Percentiles rank a stretch among this genome's conserved stretches.
Conservation (phyloP, 2,329 filamentous ascomycete species). For the Cladosporium sp. region DNA sequence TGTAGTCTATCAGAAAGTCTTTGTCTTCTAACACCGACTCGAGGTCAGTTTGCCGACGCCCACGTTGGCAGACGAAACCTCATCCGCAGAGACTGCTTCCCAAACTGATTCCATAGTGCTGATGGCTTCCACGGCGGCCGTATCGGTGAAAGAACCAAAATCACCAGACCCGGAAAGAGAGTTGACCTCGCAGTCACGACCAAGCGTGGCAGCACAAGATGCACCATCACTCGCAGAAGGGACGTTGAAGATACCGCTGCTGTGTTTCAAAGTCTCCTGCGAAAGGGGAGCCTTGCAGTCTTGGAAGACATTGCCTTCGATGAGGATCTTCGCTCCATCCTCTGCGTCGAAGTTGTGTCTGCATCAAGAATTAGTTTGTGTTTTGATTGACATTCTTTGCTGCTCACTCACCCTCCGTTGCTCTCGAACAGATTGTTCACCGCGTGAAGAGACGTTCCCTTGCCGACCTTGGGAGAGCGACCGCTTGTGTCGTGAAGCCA, state of each 20-base stretch:
- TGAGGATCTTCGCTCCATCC: constrained; percentile 41
- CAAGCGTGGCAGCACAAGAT: constrained; percentile 31
- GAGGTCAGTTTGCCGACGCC: constrained; percentile 45
- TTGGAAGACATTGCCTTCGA: constrained; percentile 57
- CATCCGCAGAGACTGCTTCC: constrained; percentile 45
- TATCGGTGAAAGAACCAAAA: constrained; percentile 30
- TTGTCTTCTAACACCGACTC: no score
- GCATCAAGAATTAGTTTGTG: constrained; percentile 21
- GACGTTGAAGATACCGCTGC: constrained; percentile 38
- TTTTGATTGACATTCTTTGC: not conserved
- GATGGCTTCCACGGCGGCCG: constrained; percentile 48
- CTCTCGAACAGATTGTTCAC: constrained; percentile 60
- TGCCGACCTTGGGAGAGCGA: constrained; percentile 52
- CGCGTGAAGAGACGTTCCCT: constrained; percentile 54
- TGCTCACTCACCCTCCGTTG: constrained; percentile 35
- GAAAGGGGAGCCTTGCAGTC: constrained; percentile 46
- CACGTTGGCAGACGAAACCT: constrained; percentile 35
- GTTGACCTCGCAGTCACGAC: constrained; percentile 50
- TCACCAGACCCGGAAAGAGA: constrained; percentile 20
- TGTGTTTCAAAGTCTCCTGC: constrained; percentile 22
- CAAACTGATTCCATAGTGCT: constrained; percentile 36
- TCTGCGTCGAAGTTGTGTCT: constrained; percentile 53
- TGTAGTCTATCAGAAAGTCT: no score
- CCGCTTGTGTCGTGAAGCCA: constrained; percentile 57
- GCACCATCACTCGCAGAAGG: constrained; percentile 10